phyloP scores from a whole-genome alignment of 306 rosid genomes.

The Biancaea sappan region DNA sequence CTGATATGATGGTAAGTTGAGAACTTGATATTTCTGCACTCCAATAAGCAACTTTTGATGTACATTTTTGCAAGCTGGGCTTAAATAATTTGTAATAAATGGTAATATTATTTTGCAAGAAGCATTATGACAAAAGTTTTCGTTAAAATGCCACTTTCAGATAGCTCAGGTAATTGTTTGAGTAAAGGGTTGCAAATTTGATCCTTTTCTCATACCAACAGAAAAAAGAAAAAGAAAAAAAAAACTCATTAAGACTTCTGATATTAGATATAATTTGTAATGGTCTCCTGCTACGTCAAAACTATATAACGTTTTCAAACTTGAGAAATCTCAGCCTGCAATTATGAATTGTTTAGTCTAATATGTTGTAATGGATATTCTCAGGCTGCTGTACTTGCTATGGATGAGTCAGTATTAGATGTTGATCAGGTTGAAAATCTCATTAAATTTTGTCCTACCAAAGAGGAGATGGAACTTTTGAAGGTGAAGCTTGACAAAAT shows the following conservation, averaged over 20 bases:
- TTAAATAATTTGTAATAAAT: constrained; percentile 20
- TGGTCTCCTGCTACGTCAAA: constrained; percentile 7
- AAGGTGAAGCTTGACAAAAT: constrained; percentile 54
- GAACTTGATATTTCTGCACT: constrained; percentile 30
- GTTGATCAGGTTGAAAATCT: constrained; percentile 96
- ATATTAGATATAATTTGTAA: background rate
- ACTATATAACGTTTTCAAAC: background rate
- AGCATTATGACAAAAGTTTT: background rate
- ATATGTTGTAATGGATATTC: constrained; percentile 34
- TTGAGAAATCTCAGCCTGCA: constrained; percentile 13
- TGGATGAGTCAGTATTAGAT: constrained; percentile 86
- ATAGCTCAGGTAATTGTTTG: background rate
- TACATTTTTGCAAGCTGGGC: constrained; percentile 30
- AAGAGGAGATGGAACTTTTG: constrained; percentile 94
- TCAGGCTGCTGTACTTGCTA: constrained; percentile 89
- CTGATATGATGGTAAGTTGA: constrained; percentile 94
- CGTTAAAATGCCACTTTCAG: background rate
- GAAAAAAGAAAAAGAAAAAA: background rate
- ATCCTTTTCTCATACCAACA: background rate
- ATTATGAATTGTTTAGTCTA: constrained; percentile 16
- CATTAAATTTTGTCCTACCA: constrained; percentile 91
- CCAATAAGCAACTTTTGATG: background rate
- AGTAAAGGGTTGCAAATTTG: background rate
- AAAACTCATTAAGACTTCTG: background rate
- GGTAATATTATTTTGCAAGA: constrained; percentile 24